phyloP scores from a whole-genome alignment of 2,329 filamentous ascomycete species.

The Penicillium capsulatum region DNA sequence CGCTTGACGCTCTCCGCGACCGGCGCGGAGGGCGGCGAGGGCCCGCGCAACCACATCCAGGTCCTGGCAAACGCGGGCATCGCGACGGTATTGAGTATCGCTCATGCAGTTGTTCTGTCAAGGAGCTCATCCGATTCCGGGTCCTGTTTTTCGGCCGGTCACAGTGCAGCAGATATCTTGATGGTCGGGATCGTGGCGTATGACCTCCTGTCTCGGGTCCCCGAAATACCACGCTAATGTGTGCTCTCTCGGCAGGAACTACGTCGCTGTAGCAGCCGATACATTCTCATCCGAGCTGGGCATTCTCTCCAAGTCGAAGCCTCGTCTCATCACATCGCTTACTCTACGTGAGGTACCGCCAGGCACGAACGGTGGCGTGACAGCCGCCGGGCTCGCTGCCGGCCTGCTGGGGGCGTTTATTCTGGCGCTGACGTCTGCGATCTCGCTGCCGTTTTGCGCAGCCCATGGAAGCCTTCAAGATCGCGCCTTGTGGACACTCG shows the following conservation, averaged over 20 bases:
- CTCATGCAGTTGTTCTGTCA: constrained; percentile 47
- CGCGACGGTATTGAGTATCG: constrained; percentile 61
- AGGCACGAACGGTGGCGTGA: constrained; percentile 93
- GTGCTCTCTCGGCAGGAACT: constrained; percentile 53
- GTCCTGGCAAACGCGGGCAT: constrained; percentile 84
- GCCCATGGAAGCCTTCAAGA: constrained; percentile 47
- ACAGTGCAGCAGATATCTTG: constrained; percentile 33
- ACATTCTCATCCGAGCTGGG: constrained; percentile 95
- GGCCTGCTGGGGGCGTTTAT: constrained; percentile 68
- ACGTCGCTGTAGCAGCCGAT: constrained; percentile 86
- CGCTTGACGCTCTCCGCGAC: constrained; percentile 72
- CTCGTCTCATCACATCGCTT: constrained; percentile 80
- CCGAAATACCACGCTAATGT: not conserved
- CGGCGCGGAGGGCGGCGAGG: constrained; percentile 70
- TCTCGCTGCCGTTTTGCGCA: constrained; percentile 67
- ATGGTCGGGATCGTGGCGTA: constrained; percentile 42
- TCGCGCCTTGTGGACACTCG: constrained; percentile 47
- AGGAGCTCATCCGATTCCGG: constrained; percentile 11
- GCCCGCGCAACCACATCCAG: constrained; percentile 77
- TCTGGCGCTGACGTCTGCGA: constrained; percentile 63
- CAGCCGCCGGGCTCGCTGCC: constrained; percentile 65
- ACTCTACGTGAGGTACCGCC: constrained; percentile 73
- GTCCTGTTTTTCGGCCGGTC: constrained; percentile 40
- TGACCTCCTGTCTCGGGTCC: constrained; percentile 4
- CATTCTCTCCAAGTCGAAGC: constrained; percentile 71